Evolutionary conservation across 805 yeast genomes (phyloP).

Genomic region (Nakazawaea siamensis): DNA sequence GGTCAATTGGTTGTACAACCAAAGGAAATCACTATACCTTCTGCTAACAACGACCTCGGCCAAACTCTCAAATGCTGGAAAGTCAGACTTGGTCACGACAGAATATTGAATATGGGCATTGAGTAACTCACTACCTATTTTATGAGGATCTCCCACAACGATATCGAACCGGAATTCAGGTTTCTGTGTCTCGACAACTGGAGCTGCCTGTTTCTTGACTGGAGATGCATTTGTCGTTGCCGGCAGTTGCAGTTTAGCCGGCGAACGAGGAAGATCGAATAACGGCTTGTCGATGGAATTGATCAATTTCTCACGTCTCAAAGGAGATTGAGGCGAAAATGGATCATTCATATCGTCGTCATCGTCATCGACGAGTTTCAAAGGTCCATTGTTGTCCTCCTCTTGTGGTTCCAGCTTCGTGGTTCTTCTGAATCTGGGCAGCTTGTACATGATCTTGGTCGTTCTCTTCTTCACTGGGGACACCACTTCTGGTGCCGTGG

Average conservation of each 20-base stretch:
- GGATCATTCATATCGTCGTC: slow-evolving; percentile 11
- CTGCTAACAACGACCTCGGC: slow-evolving; percentile 57
- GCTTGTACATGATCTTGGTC: slow-evolving; percentile 36
- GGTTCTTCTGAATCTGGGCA: slow-evolving; percentile 35
- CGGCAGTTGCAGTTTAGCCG: not conserved
- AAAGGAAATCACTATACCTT: slow-evolving; percentile 85
- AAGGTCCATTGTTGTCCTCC: slow-evolving; percentile 23
- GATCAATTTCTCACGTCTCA: slow-evolving; percentile 23
- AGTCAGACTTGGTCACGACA: slow-evolving; percentile 54
- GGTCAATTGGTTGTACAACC: slow-evolving; percentile 87
- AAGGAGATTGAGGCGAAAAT: slow-evolving; percentile 3
- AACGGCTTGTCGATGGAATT: slow-evolving; percentile 47
- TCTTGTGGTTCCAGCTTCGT: slow-evolving; percentile 13
- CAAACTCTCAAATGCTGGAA: slow-evolving; percentile 22
- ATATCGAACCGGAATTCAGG: slow-evolving; percentile 36
- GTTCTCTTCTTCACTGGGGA: slow-evolving; percentile 32
- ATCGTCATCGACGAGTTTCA: slow-evolving; percentile 6
- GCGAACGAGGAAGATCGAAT: slow-evolving; percentile 30
- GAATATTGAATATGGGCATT: slow-evolving; percentile 84
- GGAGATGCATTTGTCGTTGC: not conserved
- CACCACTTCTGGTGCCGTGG: slow-evolving; percentile 12
- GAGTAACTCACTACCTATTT: slow-evolving; percentile 78
- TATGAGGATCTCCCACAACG: slow-evolving; percentile 81
- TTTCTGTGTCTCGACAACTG: not conserved
- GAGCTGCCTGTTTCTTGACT: not conserved